These are phyloP conservation scores for Orbilia oligospora DNA, from an alignment of 2,329 filamentous ascomycete species.

Conservation along the genomic window DNA sequence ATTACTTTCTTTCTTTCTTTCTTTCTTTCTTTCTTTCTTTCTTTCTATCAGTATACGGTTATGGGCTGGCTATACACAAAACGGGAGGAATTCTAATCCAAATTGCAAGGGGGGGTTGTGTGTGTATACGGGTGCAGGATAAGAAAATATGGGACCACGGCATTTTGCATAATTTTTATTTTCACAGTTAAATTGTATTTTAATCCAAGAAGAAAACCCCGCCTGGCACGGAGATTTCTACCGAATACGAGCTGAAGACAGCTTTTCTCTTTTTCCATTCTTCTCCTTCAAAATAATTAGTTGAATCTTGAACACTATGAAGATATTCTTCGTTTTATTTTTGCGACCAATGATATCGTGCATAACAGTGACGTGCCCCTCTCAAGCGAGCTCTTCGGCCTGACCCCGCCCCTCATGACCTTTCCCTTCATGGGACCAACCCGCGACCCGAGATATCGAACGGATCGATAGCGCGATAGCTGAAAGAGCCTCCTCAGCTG, in stretches of 20 bases:
- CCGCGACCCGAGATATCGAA: not conserved
- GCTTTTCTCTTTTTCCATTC: not conserved
- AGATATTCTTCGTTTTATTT: no score
- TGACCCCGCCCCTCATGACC: slow-evolving; percentile 1
- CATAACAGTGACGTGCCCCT: slow-evolving; percentile 27
- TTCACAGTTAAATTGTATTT: not conserved
- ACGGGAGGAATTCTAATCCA: slow-evolving; percentile 8
- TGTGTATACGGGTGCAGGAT: not conserved
- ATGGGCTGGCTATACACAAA: slow-evolving; percentile 19
- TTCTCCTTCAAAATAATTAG: no score
- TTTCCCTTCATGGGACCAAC: not conserved
- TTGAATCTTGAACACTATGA: no score
- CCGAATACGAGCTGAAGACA: no score
- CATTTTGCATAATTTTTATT: slow-evolving; percentile 21
- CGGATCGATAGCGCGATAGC: not conserved
- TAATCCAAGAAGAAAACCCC: not conserved
- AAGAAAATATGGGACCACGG: not conserved
- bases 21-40: not conserved
- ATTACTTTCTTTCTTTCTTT: not conserved
- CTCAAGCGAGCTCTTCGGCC: slow-evolving; percentile 18
- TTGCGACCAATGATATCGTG: slow-evolving; percentile 12
- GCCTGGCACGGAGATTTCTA: no score
- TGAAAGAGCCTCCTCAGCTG: not conserved
- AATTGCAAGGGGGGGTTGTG: not conserved
- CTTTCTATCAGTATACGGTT: not conserved